These are phyloP conservation scores for Margaritispora aquatica DNA, from an alignment of 495 filamentous ascomycete species.

Conservation along the genomic window DNA sequence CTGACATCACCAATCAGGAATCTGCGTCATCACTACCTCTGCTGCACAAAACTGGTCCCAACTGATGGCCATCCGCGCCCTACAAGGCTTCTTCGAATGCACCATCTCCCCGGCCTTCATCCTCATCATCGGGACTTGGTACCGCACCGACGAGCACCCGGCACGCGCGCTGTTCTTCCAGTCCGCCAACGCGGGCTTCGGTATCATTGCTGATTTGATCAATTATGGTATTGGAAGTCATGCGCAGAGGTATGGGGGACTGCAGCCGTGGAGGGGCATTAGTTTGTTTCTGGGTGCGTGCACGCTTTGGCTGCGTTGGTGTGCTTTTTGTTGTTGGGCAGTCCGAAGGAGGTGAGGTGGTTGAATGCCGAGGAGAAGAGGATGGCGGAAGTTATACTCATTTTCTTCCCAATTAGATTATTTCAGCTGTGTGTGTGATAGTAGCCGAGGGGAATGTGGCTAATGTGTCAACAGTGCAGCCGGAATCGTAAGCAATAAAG, in stretches of 20 bases:
- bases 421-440: too few species aligned
- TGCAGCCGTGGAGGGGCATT: conserved; percentile 34
- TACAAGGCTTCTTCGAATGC: conserved; percentile 34
- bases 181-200: conserved; percentile 35
- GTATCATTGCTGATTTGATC: conserved; percentile 30
- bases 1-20: not conserved
- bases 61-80: conserved; percentile 18
- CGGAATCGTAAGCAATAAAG: conserved; percentile 28
- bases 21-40: not conserved
- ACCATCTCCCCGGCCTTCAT: conserved; percentile 36
- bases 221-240: conserved; percentile 34
- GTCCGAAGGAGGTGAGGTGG: conserved; percentile 31
- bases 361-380: conserved; percentile 30
- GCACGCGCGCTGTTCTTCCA: conserved; percentile 35
- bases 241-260: conserved; percentile 23
- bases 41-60: not conserved
- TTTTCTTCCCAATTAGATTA: too few species aligned
- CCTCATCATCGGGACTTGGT: conserved; percentile 31
- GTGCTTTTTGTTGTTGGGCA: conserved; percentile 30
- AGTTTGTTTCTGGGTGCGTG: conserved; percentile 29
- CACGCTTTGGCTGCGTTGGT: conserved; percentile 26
- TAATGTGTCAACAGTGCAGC: conserved; percentile 24
- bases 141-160: conserved; percentile 31
- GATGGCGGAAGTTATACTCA: conserved; percentile 19
- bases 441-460: conserved; percentile 23